phyloP scores from a whole-genome alignment of 2,329 filamentous ascomycete species.

The Aspergillus tanneri region DNA sequence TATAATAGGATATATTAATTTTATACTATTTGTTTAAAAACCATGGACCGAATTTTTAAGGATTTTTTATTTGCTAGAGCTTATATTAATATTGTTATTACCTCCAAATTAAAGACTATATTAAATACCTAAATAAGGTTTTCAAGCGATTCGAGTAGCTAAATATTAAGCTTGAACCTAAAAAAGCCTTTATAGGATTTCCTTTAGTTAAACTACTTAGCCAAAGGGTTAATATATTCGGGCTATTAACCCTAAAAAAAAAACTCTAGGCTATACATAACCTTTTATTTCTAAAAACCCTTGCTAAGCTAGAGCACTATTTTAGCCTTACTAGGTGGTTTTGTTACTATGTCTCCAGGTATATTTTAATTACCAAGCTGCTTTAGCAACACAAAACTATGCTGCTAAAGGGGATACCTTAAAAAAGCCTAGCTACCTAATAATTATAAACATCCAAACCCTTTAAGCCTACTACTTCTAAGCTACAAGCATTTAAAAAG shows the following conservation, averaged over 20 bases:
- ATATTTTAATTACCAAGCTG: background rate
- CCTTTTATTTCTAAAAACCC: background rate
- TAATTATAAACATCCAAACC: no score
- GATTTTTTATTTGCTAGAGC: background rate
- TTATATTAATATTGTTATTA: background rate
- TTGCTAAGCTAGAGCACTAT: background rate
- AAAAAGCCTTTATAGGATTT: background rate
- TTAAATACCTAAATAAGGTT: background rate
- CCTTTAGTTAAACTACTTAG: background rate
- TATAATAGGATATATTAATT: background rate
- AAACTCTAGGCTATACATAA: background rate
- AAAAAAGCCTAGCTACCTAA: background rate
- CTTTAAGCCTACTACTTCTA: background rate
- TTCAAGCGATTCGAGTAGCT: background rate
- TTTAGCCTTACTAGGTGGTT: background rate
- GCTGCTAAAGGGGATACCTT: background rate
- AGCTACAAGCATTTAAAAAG: background rate
- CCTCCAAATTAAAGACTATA: background rate
- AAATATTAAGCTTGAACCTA: background rate
- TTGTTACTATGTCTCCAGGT: no score
- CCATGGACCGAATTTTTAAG: no score
- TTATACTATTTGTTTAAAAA: background rate
- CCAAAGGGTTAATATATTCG: background rate
- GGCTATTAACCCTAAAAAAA: background rate
- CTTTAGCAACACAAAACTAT: background rate